Evolutionary conservation across 345 rosid genomes (phyloP), one percentile per base, ranked within the genome.

Genomic region (Eucalyptus brandiana): DNA sequence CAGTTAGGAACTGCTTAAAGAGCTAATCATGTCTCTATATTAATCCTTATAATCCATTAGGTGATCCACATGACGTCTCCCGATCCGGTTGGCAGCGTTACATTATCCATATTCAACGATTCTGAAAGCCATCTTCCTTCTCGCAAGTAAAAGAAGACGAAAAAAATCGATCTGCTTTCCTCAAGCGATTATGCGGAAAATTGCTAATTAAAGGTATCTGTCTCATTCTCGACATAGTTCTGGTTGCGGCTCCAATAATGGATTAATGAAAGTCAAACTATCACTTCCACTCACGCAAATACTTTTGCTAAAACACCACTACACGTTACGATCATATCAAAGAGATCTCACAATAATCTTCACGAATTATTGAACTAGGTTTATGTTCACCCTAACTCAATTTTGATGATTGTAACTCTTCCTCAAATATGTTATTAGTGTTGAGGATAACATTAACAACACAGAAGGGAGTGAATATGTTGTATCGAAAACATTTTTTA

Each of bases 21-120:
- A 12, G 32, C n/a, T 3, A 60, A 26, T 26, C 11, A 12, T 12
- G 65, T 60, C 67, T 60, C 4, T 60, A 26, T 60, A 26, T 26
- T 60, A 60, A 60, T 26, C 4, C 67, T 12, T 26, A 60, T 60
- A 26, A 58, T 58, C 7, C 65, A 58, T 58, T 58, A 26, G 15
- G 65, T 58, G 65, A 12, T 58, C 65, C 16, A 60, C 11, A 60
- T 60, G 67, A 60, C 1, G 2, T 26, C 32, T 1, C 67, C 51
- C 0, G 3, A 14, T 2, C 51, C 14, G 17, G 14, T 49, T 49
- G 51, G 5, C 6, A 49, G 0, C 1, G 3, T 17, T 49, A 49
- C 51, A 14, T 49, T 49, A 49, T 49, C 51, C n/a, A n/a, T n/a
- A n/a, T n/a, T n/a, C n/a, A n/a, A n/a, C n/a, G n/a, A n/a, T n/a